A percentile compares a stretch with the other conserved stretches of the same genome.
Evolutionary conservation across 306 rosid species (phyloP).

Genomic region (Corylus heterophylla): DNA sequence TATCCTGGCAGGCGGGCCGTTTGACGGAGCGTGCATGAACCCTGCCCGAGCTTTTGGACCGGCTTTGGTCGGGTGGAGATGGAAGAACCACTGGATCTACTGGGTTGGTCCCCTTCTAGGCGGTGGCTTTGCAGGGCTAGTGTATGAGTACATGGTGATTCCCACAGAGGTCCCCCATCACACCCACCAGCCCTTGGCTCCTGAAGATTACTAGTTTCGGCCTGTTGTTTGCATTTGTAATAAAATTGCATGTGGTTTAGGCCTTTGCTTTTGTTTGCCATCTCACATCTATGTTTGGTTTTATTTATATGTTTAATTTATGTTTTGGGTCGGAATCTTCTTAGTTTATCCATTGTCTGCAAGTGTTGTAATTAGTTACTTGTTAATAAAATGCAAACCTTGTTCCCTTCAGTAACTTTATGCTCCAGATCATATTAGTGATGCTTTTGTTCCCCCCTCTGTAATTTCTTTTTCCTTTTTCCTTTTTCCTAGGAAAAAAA

Average conservation of each 20-base stretch:
- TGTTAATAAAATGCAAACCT: no score
- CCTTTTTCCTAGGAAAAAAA: no score
- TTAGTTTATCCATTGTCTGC: constrained; percentile 16
- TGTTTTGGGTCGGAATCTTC: neutral
- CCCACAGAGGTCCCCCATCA: constrained; percentile 70
- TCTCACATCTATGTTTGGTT: constrained; percentile 13
- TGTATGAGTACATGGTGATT: constrained; percentile 74
- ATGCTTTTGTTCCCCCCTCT: no score
- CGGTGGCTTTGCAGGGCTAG: constrained; percentile 73
- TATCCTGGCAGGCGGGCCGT: constrained; percentile 83
- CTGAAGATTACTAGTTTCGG: constrained; percentile 73
- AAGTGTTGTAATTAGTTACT: neutral
- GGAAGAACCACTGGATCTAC: constrained; percentile 88
- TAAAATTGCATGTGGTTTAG: neutral
- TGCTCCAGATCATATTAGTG: no score
- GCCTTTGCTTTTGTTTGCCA: constrained; percentile 2
- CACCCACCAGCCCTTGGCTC: constrained; percentile 86
- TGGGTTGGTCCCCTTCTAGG: constrained; percentile 94
- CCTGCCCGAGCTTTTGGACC: constrained; percentile 97
- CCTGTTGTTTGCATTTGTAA: neutral
- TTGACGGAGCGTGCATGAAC: constrained; percentile 95
- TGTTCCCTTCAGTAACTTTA: no score
- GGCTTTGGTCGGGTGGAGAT: constrained; percentile 86
- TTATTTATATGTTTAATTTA: neutral
- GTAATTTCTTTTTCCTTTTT: no score